Conservation (phyloP, 306 rosid species). For the Arachis hypogaea region DNA sequence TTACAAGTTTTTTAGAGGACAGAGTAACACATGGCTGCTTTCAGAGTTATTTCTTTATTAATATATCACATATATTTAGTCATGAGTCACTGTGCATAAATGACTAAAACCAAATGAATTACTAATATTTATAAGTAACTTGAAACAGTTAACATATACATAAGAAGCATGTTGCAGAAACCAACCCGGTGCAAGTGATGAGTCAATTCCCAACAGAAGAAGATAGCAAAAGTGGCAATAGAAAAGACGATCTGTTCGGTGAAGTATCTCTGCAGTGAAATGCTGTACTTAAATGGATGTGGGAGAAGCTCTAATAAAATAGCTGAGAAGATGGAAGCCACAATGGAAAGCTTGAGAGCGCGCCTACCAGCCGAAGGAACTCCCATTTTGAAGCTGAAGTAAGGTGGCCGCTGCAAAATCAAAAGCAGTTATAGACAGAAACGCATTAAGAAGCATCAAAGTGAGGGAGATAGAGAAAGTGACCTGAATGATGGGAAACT, state of each 20-base stretch:
- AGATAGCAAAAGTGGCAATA: slow-evolving; percentile 64
- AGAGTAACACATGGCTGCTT: slow-evolving; percentile 9
- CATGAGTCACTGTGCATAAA: background rate
- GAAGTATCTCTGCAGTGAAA: slow-evolving; percentile 46
- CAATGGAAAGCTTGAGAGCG: slow-evolving; percentile 68
- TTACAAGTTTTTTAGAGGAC: slow-evolving; percentile 7
- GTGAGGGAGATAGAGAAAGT: background rate
- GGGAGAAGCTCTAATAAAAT: slow-evolving; percentile 56
- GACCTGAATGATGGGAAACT: slow-evolving; percentile 93
- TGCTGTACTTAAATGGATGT: slow-evolving; percentile 42
- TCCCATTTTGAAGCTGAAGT: slow-evolving; percentile 96
- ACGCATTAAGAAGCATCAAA: too few relatives aligned
- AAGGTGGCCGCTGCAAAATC: slow-evolving; percentile 80
- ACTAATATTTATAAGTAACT: too few relatives aligned
- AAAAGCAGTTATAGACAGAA: slow-evolving; percentile 7
- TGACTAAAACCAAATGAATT: too few relatives aligned
- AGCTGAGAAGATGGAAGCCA: slow-evolving; percentile 63
- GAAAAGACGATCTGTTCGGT: slow-evolving; percentile 55
- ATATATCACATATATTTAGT: background rate
- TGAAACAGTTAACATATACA: slow-evolving; percentile 11
- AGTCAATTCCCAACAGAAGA: slow-evolving; percentile 85
- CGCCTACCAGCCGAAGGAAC: slow-evolving; percentile 62
- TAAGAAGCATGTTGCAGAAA: slow-evolving; percentile 20
- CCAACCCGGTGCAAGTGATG: slow-evolving; percentile 83
- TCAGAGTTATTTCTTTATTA: background rate